Evolutionary conservation across 1,284 basidiomycete genomes (phyloP).

Genomic region (Naganishia sp.): DNA sequence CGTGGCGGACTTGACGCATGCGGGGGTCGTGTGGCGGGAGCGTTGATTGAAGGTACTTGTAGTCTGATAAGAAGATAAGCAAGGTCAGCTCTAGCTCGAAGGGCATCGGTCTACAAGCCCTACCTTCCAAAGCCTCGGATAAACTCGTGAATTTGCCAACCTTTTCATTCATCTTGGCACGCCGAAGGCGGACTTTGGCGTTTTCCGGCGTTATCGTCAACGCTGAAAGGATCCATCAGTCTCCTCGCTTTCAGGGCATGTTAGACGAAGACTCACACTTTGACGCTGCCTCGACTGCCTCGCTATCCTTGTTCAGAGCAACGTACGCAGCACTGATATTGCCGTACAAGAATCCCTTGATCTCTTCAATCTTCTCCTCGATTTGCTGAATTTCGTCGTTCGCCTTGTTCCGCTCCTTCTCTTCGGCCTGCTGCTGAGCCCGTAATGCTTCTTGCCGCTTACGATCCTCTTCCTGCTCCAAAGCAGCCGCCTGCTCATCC

Average conservation of each 20-base stretch:
- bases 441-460: neutral
- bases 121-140: conserved; percentile 79
- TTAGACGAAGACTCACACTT: conserved; percentile 38
- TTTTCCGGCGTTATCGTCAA: conserved; percentile 80
- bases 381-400: neutral
- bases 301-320: conserved; percentile 38
- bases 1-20: conserved; percentile 11
- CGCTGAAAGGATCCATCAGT: conserved; percentile 58
- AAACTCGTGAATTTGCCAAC: conserved; percentile 80
- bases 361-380: conserved; percentile 46
- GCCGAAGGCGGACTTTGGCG: conserved; percentile 81
- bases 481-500: conserved; percentile 26
- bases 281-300: conserved; percentile 53
- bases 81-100: neutral
- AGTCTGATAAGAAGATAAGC: conserved; percentile 10
- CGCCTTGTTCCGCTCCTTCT: neutral
- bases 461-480: conserved; percentile 18
- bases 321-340: conserved; percentile 45
- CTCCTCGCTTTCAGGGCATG: neutral
- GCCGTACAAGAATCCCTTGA: conserved; percentile 51
- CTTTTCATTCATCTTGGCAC: conserved; percentile 78
- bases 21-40: conserved; percentile 32
- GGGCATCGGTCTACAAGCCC: conserved; percentile 24
- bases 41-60: conserved; percentile 31
- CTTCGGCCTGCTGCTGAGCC: neutral